These are phyloP conservation scores for Colletotrichum australisinense DNA, from an alignment of 2,329 filamentous ascomycete species.

Conservation along the genomic window DNA sequence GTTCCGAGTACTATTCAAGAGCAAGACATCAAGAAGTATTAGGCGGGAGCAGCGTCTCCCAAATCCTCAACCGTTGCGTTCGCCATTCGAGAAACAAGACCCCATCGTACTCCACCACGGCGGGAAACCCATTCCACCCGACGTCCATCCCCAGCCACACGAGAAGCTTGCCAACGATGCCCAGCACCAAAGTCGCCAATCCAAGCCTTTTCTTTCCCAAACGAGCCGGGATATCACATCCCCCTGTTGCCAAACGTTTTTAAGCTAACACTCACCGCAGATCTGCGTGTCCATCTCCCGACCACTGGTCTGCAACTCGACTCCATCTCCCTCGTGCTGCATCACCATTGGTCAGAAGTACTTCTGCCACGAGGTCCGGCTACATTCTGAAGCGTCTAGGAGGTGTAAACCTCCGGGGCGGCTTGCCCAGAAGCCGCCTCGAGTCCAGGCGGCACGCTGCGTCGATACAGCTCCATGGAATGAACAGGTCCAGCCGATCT, in stretches of 20 bases:
- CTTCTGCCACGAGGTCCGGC: constrained; percentile 1
- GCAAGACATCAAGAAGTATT: constrained; percentile 4
- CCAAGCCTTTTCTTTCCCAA: constrained; percentile 8
- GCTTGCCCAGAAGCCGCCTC: background rate
- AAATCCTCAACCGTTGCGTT: constrained; percentile 5
- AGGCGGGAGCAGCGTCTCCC: background rate
- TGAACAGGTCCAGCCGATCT: background rate
- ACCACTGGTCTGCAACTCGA: constrained; percentile 10
- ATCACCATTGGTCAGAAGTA: background rate
- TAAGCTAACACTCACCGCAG: constrained; percentile 22
- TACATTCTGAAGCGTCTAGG: background rate
- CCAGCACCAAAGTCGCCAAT: constrained; percentile 12
- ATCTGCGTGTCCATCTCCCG: constrained; percentile 30
- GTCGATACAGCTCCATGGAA: background rate
- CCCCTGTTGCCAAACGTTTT: background rate
- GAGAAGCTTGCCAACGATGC: constrained; percentile 17
- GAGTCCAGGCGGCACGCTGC: background rate
- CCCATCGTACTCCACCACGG: constrained; percentile 17
- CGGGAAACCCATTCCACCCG: constrained; percentile 23
- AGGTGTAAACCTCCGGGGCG: background rate
- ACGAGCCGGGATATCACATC: constrained; percentile 8
- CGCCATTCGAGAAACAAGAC: constrained; percentile 4
- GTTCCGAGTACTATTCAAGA: background rate
- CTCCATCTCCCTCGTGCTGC: constrained; percentile 1
- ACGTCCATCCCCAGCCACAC: constrained; percentile 25